Conservation (phyloP, 306 rosid species). For the Pterocarpus santalinus region DNA sequence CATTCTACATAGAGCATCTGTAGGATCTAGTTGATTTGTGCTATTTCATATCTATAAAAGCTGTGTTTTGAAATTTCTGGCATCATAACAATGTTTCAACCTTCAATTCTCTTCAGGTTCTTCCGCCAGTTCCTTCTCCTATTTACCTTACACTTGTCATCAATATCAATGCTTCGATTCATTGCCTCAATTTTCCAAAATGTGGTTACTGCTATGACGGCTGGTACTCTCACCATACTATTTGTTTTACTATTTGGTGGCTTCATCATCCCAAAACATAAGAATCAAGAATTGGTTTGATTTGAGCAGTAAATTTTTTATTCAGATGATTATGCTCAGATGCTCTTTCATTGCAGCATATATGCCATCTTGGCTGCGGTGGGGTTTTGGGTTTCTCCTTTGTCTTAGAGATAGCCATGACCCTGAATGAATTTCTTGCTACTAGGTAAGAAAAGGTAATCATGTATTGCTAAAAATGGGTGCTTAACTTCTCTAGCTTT, state of each 20-base stretch:
- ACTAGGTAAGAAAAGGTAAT: conserved; percentile 71
- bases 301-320: conserved; percentile 12
- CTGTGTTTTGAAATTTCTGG: conserved; percentile 15
- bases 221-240: conserved; percentile 46
- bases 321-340: conserved; percentile 27
- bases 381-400: conserved; percentile 79
- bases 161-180: conserved; percentile 60
- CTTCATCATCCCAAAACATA: conserved; percentile 62
- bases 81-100: conserved; percentile 13
- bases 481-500: not conserved
- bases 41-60: not conserved
- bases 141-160: conserved; percentile 57
- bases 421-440: conserved; percentile 65
- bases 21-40: conserved; percentile 9
- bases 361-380: conserved; percentile 64
- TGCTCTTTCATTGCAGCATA: conserved; percentile 56
- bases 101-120: conserved; percentile 55
- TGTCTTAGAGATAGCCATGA: conserved; percentile 61
- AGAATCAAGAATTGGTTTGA: conserved; percentile 32
- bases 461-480: conserved; percentile 10
- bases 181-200: conserved; percentile 58
- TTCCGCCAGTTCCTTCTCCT: conserved; percentile 61
- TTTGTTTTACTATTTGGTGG: conserved; percentile 60
- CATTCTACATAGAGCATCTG: not conserved
- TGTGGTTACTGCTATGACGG: conserved; percentile 52